These are phyloP conservation scores for Ogataea allantospora DNA, from an alignment of 805 yeast species.

Conservation along the genomic window DNA sequence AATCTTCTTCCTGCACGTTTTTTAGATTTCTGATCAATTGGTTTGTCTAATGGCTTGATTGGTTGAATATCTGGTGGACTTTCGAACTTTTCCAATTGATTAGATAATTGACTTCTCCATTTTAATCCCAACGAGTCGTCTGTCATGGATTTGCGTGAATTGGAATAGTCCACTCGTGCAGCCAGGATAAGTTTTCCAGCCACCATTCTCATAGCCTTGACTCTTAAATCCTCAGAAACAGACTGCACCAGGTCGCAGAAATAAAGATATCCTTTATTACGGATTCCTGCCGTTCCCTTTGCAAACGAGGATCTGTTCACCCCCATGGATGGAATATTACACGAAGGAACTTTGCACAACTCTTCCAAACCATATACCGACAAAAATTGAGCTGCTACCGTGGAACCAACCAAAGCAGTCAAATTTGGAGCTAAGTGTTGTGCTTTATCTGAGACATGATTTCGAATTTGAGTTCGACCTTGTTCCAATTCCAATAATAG, in stretches of 20 bases:
- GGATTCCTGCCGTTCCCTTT: conserved; percentile 43
- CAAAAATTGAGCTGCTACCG: conserved; percentile 70
- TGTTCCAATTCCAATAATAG: conserved; percentile 45
- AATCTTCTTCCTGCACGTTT: conserved; percentile 83
- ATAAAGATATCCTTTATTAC: conserved; percentile 71
- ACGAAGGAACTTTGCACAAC: conserved; percentile 70
- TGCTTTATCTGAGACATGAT: conserved; percentile 56
- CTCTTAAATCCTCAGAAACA: conserved; percentile 56
- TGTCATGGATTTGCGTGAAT: conserved; percentile 36
- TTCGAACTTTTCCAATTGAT: conserved; percentile 65
- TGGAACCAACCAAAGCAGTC: conserved; percentile 66
- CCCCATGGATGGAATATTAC: conserved; percentile 82
- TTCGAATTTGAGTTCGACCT: conserved; percentile 43
- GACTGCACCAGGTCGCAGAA: conserved; percentile 56
- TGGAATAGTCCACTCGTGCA: conserved; percentile 65
- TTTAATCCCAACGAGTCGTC: conserved; percentile 47
- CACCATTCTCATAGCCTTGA: conserved; percentile 72
- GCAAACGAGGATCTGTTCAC: conserved; percentile 43
- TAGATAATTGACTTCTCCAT: conserved; percentile 58
- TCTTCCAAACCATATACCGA: conserved; percentile 68
- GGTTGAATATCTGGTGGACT: conserved; percentile 73
- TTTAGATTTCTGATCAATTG: conserved; percentile 72
- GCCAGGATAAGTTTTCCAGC: conserved; percentile 81
- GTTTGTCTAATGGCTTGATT: conserved; percentile 70
- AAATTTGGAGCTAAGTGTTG: conserved; percentile 75